Evolutionary conservation across 768 basidiomycete genomes (phyloP), one percentile per base, ranked within the genome.

Genomic region (Boletus subparvulus): DNA sequence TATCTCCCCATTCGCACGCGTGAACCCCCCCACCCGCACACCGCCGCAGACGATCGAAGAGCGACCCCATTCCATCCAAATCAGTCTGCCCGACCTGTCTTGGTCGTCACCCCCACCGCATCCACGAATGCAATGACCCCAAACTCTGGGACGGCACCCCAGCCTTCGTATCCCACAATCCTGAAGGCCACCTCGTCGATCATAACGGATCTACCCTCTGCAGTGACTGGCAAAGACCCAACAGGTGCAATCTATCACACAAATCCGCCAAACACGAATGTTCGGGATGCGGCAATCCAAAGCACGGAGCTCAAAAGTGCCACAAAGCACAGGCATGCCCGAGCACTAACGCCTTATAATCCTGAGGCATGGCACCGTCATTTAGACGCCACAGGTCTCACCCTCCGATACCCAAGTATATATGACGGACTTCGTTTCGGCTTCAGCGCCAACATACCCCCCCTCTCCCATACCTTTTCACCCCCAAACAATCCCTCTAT

Each of bases 51-150:
- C 7, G 17, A n/a, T 17, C 47, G 24, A 13, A 14, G 12, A 28
- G 21, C 11, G 7, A 42, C 41, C n/a, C 41, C 9, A 21, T 26
- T 26, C n/a, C 30, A 32, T 10, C 30, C 17, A 49, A 40, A 12
- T 58, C 51, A 1, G 30, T 14, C 0, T 58, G 52, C 56, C 47
- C 52, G 1, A 17, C 7, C 2, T 58, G 52, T 35, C 53, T 59
- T 0, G 16, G 58, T 0, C 3, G 8, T 0, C 33, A 47, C 17
- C 41, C 47, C 3, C 50, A 60, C 40, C 10, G 11, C 3, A 33
- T 60, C 21, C 19, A 52, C 1, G 21, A 60, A 1, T 60, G 54
- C 24, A 60, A 52, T 8, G 2, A 19, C 32, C 26, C 47, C 4
- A 13, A 12, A 0, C 6, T 56, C 0, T 60, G 54, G 58, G 37